Conservation (phyloP, 768 basidiomycete species). For the Pilatotrama ljubarskyi region DNA sequence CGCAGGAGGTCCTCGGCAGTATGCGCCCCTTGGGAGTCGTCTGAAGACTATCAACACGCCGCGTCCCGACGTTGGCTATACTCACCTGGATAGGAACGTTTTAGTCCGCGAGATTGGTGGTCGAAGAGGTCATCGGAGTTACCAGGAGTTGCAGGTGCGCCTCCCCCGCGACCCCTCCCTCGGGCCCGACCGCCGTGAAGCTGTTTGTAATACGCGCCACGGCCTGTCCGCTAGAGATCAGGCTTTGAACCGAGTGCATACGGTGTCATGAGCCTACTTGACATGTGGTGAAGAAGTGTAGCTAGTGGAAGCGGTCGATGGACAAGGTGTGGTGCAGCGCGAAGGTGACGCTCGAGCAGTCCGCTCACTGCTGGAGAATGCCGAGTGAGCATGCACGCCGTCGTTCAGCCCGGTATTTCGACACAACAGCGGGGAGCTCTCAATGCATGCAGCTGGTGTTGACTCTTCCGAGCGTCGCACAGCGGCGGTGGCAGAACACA, state of each 20-base stretch:
- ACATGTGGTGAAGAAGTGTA: not conserved
- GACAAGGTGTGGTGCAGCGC: no score
- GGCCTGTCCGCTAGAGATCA: not conserved
- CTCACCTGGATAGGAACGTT: not conserved
- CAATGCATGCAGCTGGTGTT: no score
- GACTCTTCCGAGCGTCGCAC: no score
- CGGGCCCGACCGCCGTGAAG: conserved; percentile 18
- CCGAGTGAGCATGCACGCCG: no score
- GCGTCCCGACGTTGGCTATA: no score
- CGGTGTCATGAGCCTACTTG: not conserved
- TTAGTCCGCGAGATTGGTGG: not conserved
- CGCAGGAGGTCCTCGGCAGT: not conserved
- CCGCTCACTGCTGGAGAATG: no score
- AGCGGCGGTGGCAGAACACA: no score
- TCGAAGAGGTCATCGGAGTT: not conserved
- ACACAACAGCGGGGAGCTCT: no score
- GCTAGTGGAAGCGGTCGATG: no score
- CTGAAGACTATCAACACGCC: not conserved
- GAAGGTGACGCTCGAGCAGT: no score
- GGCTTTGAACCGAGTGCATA: not conserved
- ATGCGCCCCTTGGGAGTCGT: not conserved
- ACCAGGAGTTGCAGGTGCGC: not conserved
- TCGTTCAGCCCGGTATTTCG: no score
- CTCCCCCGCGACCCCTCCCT: not conserved
- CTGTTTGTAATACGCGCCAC: conserved; percentile 22